Evolutionary conservation across 495 filamentous ascomycete species (phyloP).

Genomic region (Podospora didyma): DNA sequence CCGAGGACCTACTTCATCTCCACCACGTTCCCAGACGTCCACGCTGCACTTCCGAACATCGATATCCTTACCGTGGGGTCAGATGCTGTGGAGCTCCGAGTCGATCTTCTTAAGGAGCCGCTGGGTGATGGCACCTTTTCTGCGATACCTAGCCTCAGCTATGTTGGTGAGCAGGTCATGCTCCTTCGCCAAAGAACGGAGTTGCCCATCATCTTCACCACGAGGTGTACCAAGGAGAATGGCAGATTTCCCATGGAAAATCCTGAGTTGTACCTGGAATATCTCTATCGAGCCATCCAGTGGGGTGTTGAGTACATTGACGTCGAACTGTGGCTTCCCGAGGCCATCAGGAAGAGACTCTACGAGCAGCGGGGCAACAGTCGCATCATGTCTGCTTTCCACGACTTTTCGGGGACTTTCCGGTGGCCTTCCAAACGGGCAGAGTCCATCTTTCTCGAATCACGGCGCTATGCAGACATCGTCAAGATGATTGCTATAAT

Average conservation of each 20-base stretch:
- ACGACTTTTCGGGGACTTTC: constrained; percentile 79
- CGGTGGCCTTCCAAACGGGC: constrained; percentile 73
- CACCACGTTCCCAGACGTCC: constrained; percentile 81
- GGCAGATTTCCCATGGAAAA: constrained; percentile 80
- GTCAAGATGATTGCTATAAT: constrained; percentile 87
- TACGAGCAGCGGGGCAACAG: constrained; percentile 68
- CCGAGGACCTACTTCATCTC: constrained; percentile 77
- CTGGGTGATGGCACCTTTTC: constrained; percentile 50
- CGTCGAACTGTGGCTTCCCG: constrained; percentile 80
- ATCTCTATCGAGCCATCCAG: constrained; percentile 72
- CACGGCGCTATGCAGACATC: constrained; percentile 71
- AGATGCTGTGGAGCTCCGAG: constrained; percentile 78
- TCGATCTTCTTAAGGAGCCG: constrained; percentile 78
- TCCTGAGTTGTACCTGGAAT: constrained; percentile 67
- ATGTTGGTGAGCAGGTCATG: constrained; percentile 84
- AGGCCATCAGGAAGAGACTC: constrained; percentile 63
- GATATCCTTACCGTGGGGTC: constrained; percentile 81
- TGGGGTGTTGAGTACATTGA: constrained; percentile 89
- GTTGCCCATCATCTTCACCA: constrained; percentile 82
- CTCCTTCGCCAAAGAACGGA: constrained; percentile 75
- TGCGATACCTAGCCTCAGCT: constrained; percentile 69
- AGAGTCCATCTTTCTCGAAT: constrained; percentile 62
- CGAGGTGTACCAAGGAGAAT: constrained; percentile 73
- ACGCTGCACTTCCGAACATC: constrained; percentile 75
- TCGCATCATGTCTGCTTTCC: constrained; percentile 80